phyloP scores from a whole-genome alignment of 2,329 filamentous ascomycete species.

The Aureobasidium musti region DNA sequence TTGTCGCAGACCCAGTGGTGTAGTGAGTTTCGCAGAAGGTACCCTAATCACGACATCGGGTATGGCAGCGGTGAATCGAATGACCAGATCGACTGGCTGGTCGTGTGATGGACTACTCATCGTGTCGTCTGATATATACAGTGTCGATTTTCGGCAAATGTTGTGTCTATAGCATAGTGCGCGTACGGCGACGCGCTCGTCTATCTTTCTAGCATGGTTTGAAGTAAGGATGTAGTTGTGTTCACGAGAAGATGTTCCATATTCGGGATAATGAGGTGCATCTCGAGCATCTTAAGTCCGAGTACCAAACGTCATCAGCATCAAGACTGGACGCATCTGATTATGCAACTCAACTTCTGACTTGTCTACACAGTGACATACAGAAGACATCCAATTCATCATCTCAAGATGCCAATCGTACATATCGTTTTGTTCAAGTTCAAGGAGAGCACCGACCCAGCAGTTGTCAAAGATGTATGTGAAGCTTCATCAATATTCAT shows the following conservation, averaged over 20 bases:
- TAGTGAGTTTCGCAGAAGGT: constrained; percentile 65
- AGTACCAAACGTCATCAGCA: constrained; percentile 10
- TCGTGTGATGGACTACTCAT: constrained; percentile 18
- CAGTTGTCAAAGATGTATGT: constrained; percentile 59
- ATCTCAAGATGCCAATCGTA: constrained; percentile 59
- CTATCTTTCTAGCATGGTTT: neutral
- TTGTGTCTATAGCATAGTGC: neutral
- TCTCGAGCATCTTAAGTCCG: constrained; percentile 4
- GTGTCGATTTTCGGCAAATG: neutral
- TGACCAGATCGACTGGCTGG: constrained; percentile 68
- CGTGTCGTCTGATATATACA: neutral
- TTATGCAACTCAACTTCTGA: neutral
- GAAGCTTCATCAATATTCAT: neutral
- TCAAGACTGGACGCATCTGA: neutral
- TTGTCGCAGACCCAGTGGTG: constrained; percentile 77
- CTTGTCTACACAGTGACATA: no score
- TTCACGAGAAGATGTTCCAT: neutral
- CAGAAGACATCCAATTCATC: no score
- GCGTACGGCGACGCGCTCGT: neutral
- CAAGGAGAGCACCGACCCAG: constrained; percentile 54
- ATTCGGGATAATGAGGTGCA: neutral
- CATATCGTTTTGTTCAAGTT: constrained; percentile 71
- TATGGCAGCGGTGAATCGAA: constrained; percentile 85
- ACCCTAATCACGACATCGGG: constrained; percentile 82
- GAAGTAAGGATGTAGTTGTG: neutral